Percentiles rank a stretch among this genome's conserved stretches.
These are phyloP conservation scores for Fusarium xyrophilum DNA, from an alignment of 2,329 filamentous ascomycete species.

Conservation along the genomic window DNA sequence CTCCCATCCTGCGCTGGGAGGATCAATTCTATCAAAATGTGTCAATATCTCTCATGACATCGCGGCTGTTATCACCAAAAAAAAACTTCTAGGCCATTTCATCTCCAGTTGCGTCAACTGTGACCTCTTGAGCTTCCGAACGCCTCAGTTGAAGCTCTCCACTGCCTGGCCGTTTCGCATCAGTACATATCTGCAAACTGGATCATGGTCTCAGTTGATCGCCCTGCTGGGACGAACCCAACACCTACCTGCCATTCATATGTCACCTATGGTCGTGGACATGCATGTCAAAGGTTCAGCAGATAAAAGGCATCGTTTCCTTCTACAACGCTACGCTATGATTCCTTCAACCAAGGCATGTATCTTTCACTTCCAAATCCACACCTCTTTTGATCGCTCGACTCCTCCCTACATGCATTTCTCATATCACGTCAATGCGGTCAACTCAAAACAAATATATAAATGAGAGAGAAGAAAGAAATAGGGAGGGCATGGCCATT, in stretches of 20 bases:
- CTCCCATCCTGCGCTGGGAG: background rate
- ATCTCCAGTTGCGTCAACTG: background rate
- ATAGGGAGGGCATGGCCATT: background rate
- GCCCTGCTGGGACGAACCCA: constrained; percentile 1
- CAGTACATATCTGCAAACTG: background rate
- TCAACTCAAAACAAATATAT: background rate
- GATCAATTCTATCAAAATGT: background rate
- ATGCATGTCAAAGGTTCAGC: background rate
- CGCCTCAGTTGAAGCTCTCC: background rate
- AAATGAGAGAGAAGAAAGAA: background rate
- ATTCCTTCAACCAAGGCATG: background rate
- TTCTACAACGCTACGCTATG: background rate
- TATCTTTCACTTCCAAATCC: background rate
- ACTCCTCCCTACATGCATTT: constrained; percentile 14
- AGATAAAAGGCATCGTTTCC: background rate
- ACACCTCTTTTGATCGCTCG: constrained; percentile 16
- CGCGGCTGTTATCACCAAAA: background rate
- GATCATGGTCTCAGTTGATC: constrained; percentile 16
- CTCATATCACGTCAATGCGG: constrained; percentile 7
- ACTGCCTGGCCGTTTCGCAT: background rate
- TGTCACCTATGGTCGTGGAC: background rate
- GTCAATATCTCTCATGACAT: background rate
- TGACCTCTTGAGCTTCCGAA: constrained; percentile 3
- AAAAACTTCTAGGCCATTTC: background rate
- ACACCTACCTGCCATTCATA: background rate